Base-by-base conservation (phyloP, 805 yeast genomes). In the Spathaspora boniae region DNA sequence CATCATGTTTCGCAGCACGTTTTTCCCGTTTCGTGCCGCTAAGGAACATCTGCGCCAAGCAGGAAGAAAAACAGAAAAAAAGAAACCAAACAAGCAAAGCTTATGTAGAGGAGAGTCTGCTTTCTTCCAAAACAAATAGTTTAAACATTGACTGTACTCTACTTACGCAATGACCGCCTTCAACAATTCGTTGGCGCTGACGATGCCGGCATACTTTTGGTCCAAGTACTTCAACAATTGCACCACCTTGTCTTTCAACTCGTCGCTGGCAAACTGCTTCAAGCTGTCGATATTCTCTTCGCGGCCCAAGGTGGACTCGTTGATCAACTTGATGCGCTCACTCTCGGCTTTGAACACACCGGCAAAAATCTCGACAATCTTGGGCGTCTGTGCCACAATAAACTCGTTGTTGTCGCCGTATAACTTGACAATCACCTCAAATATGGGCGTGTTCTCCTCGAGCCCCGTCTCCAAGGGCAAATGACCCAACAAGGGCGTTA, bases 361-460 rank as follows among this genome's bases (percentile, higher is more conserved):
- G 29, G 82, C 80, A 43, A 89, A 80, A 22, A 85, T 65, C 39
- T 74, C 80, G 36, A 86, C 73, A 36, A 88, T 65, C 51, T 73
- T 68, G 42, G 80, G 78, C 33, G 85, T 80, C 48, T 74, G 65
- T n/a, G 45, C 37, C 27, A 78, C 58, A 27, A 83, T 74, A 17
- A 74, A 56, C 29, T 71, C 70, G 57, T 81, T 73, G 46, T 77
- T 74, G 39, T 72, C 60, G 54, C 78, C 80, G 70, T 83, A 86
- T 48, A 91, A 71, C 52, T 76, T 73, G 55, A 84, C 68, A 38
- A 93, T 72, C 46, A 89, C 69, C 50, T 83, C 79, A 62, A 87
- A 84, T 44, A 93, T 82, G 36, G 98, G 97, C 20, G 80, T 76
- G 65, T 93, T 87, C 65, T 93, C 98, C 67, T 91, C 98, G 45